These are phyloP conservation scores for Globisporangium camurandrum DNA, from an alignment of 352 stramenopile species.

Conservation along the genomic window DNA sequence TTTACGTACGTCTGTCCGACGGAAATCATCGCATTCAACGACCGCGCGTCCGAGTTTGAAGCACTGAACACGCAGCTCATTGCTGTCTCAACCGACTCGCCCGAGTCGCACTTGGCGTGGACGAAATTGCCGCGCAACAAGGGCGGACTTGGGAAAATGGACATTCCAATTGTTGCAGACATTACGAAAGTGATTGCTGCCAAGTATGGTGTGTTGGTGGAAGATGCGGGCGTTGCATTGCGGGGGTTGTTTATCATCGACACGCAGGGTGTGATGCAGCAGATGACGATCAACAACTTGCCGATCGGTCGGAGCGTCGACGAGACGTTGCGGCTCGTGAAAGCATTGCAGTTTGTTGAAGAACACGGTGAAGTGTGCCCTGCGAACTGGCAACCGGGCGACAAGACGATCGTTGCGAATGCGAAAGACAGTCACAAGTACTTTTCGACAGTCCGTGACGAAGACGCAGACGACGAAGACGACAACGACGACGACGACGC, in stretches of 20 bases:
- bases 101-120: slow-evolving; percentile 89
- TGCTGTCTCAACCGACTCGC: slow-evolving; percentile 85
- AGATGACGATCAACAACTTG: slow-evolving; percentile 90
- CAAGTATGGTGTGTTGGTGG: slow-evolving; percentile 89
- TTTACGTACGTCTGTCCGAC: slow-evolving; percentile 89
- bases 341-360: slow-evolving; percentile 90
- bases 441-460: slow-evolving; percentile 51
- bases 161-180: slow-evolving; percentile 91
- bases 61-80: slow-evolving; percentile 85
- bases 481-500: slow-evolving; percentile 30
- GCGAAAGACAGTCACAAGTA: slow-evolving; percentile 78
- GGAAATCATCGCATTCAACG: slow-evolving; percentile 89
- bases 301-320: slow-evolving; percentile 89
- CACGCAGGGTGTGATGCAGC: slow-evolving; percentile 76
- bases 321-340: slow-evolving; percentile 88
- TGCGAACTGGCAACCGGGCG: slow-evolving; percentile 89
- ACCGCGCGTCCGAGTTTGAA: slow-evolving; percentile 78
- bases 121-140: slow-evolving; percentile 84
- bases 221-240: slow-evolving; percentile 78
- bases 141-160: slow-evolving; percentile 89
- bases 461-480: slow-evolving; percentile 23
- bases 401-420: slow-evolving; percentile 86
- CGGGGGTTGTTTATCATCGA: slow-evolving; percentile 93
- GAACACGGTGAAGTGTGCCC: slow-evolving; percentile 92
- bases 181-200: slow-evolving; percentile 89